These are phyloP conservation scores for Patellaria atrata DNA, from an alignment of 495 filamentous ascomycete species.

Conservation along the genomic window DNA sequence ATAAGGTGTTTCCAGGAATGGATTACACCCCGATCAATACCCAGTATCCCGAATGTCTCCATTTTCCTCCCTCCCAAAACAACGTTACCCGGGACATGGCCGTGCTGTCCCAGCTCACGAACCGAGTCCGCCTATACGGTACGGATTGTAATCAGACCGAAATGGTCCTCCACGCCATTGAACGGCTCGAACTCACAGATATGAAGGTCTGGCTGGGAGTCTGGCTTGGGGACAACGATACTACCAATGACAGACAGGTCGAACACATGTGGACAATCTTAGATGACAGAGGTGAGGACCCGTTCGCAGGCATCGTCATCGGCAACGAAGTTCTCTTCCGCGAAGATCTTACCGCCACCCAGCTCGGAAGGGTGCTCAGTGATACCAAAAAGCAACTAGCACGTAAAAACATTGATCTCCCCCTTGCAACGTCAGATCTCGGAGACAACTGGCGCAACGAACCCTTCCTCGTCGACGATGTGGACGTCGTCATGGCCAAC, in stretches of 20 bases:
- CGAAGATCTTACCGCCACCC: constrained; percentile 47
- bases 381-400: constrained; percentile 61
- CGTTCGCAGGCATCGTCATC: constrained; percentile 75
- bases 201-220: constrained; percentile 95
- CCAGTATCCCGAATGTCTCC: constrained; percentile 76
- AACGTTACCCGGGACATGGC: constrained; percentile 89
- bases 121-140: constrained; percentile 80
- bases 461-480: constrained; percentile 48
- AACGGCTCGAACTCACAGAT: constrained; percentile 52
- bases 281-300: constrained; percentile 45
- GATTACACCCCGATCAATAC: constrained; percentile 90
- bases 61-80: constrained; percentile 71
- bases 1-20: constrained; percentile 93
- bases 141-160: constrained; percentile 97
- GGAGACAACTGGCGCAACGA: constrained; percentile 70
- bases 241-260: constrained; percentile 72
- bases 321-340: constrained; percentile 92
- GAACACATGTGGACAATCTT: constrained; percentile 68
- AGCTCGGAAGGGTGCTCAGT: constrained; percentile 50
- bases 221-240: constrained; percentile 76
- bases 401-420: constrained; percentile 46
- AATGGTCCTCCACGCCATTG: constrained; percentile 77
- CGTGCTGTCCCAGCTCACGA: constrained; percentile 80
- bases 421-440: constrained; percentile 79
- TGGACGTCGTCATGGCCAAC: constrained; percentile 91